A percentile compares a stretch with the other conserved stretches of the same genome.
Evolutionary conservation across 345 rosid genomes (phyloP).

Genomic region (Raphanus raphanistrum): DNA sequence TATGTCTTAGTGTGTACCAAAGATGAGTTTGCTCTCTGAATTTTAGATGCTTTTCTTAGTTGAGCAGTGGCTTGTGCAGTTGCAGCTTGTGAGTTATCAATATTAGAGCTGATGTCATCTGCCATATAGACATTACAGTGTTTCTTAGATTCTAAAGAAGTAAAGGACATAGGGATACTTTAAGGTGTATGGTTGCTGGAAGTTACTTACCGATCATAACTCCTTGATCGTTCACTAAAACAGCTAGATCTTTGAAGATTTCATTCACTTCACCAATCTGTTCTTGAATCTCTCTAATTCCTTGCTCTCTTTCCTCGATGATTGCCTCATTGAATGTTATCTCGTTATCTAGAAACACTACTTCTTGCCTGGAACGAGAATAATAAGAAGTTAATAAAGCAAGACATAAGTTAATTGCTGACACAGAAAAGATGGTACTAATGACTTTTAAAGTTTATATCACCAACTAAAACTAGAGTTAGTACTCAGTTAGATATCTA

Average conservation of each 20-base stretch:
- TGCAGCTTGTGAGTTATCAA: conserved; percentile 60
- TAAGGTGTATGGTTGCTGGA: not conserved
- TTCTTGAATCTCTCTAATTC: conserved; percentile 67
- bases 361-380: conserved; percentile 52
- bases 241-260: conserved; percentile 73
- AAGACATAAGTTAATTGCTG: not conserved
- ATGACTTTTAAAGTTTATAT: not conserved
- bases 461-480: not conserved
- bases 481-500: not conserved
- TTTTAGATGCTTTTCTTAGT: conserved; percentile 58
- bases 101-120: conserved; percentile 72
- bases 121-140: conserved; percentile 14
- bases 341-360: conserved; percentile 58
- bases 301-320: conserved; percentile 77
- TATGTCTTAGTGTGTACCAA: conserved; percentile 44
- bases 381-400: not conserved
- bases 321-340: conserved; percentile 70
- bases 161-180: not conserved
- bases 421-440: not conserved
- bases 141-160: not conserved
- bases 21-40: conserved; percentile 64
- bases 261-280: conserved; percentile 74
- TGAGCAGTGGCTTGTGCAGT: conserved; percentile 59
- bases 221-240: conserved; percentile 65
- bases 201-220: conserved; percentile 56